A percentile compares a stretch with the other conserved stretches of the same genome.
phyloP scores from a whole-genome alignment of 805 yeast species.

The Candida ipomoeae region DNA sequence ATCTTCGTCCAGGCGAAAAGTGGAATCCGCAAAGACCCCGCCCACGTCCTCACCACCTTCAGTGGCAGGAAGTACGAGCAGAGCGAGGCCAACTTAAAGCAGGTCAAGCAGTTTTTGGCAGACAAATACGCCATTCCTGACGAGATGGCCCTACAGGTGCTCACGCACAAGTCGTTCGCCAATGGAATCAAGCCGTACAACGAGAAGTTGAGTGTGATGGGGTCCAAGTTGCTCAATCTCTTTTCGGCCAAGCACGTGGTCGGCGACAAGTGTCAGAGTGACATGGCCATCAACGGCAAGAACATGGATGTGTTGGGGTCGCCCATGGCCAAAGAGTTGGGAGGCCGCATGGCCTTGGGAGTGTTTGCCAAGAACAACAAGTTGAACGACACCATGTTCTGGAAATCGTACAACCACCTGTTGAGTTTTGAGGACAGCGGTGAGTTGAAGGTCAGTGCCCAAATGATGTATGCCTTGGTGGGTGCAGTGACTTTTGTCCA shows the following conservation, averaged over 20 bases:
- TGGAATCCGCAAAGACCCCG: conserved; percentile 69
- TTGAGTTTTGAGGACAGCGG: conserved; percentile 48
- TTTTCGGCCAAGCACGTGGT: conserved; percentile 42
- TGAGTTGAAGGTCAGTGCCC: conserved; percentile 51
- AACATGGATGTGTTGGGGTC: conserved; percentile 62
- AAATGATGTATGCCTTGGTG: conserved; percentile 55
- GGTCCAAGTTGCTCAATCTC: conserved; percentile 56
- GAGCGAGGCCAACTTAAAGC: conserved; percentile 43
- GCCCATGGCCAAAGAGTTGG: conserved; percentile 45
- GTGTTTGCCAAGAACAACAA: conserved; percentile 47
- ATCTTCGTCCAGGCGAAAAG: conserved; percentile 52
- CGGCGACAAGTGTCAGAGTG: conserved; percentile 26
- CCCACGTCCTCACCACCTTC: conserved; percentile 37
- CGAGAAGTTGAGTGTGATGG: conserved; percentile 75
- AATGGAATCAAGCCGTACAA: conserved; percentile 88
- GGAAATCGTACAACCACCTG: conserved; percentile 56
- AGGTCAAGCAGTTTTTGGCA: conserved; percentile 45
- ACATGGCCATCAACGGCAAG: conserved; percentile 40
- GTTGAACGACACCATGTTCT: conserved; percentile 55
- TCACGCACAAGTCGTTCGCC: conserved; percentile 93
- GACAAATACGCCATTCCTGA: conserved; percentile 55
- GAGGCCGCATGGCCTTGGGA: conserved; percentile 49
- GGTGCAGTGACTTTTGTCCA: conserved; percentile 65
- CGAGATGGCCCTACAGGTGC: conserved; percentile 63
- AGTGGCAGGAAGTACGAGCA: conserved; percentile 49